Evolutionary conservation across 179 eudicot genomes (phyloP).

Genomic region (Monotropa hypopitys): DNA sequence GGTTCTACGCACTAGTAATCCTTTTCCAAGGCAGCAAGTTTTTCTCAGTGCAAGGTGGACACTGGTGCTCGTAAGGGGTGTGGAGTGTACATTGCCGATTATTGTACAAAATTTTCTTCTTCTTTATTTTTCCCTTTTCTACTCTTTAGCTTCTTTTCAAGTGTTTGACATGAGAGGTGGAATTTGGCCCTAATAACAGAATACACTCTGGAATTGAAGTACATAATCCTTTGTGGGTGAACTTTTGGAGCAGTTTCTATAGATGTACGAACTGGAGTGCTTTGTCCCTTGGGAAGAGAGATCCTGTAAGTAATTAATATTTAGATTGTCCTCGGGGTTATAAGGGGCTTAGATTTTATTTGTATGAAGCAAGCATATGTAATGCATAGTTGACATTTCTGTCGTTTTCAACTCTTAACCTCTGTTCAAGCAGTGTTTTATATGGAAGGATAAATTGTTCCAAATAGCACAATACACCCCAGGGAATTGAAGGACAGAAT

Average conservation of each 20-base stretch:
- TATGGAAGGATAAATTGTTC: slow-evolving; percentile 9
- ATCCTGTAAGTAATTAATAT: background rate
- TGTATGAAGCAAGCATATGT: background rate
- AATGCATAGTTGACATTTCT: background rate
- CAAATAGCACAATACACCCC: slow-evolving; percentile 9
- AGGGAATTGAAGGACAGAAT: background rate
- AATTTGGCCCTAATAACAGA: slow-evolving; percentile 15
- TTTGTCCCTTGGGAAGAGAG: background rate
- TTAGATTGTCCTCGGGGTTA: background rate
- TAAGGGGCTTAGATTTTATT: slow-evolving; percentile 1
- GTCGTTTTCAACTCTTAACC: background rate
- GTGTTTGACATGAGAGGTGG: slow-evolving; percentile 14
- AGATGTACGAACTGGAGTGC: background rate
- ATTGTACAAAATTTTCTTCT: slow-evolving; percentile 28
- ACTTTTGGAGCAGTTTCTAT: slow-evolving; percentile 1
- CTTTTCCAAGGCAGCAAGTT: slow-evolving; percentile 15
- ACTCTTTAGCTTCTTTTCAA: background rate
- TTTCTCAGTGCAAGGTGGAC: slow-evolving; percentile 13
- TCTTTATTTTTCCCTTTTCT: background rate
- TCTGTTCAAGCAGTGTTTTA: background rate
- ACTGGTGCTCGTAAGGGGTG: slow-evolving; percentile 31
- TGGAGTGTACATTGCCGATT: slow-evolving; percentile 21
- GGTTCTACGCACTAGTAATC: background rate
- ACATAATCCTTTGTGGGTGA: background rate
- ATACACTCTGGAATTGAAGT: slow-evolving; percentile 4